Evolutionary conservation across 768 basidiomycete genomes (phyloP), one percentile per base, ranked within the genome.

Genomic region (Boletus rex-veris): DNA sequence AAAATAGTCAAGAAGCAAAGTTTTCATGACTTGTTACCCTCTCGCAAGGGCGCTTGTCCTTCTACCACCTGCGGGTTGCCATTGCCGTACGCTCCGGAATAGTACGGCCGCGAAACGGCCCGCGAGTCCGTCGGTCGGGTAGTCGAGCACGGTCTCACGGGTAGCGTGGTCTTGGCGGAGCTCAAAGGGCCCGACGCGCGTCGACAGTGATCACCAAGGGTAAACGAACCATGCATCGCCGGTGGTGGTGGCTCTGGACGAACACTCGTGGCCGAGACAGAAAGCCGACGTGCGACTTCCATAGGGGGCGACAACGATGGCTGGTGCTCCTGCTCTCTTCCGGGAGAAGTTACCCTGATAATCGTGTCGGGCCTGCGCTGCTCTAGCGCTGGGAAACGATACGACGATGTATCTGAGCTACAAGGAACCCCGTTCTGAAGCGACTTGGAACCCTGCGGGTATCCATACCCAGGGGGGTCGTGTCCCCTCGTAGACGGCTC

Each of bases 311-410:
- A 65, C 33, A 77, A 77, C 15, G 82, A 80, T 30, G 50, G 38
- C 1, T 50, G 56, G 26, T 56, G 67, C 48, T 79, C 77, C 57
- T 71, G 71, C 48, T 74, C 75, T 59, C 75, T 72, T 5, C 68
- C 71, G 33, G 33, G 26, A 11, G 80, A 80, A 0, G 75, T 71
- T 15, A 68, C 67, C 47, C 67, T 63, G 44, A 74, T 68, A 38
- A 64, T 64, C 41, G 68, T 54, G 18, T 80, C 76, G 6, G 72
- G 58, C 54, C 61, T 48, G 49, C 71, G 68, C 21, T 57, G 69
- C 31, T 71, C 68, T 28, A 75, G 66, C 0, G 76, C 72, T 0
- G 81, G 80, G 58, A 82, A 82, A 1, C 78, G 75, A 60, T 80
- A 81, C 7, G 75, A 55, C 26, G 75, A 73, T 0, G 72, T 36